Conservation (phyloP, 805 yeast genomes). For the Nadsonia fulvescens region DNA sequence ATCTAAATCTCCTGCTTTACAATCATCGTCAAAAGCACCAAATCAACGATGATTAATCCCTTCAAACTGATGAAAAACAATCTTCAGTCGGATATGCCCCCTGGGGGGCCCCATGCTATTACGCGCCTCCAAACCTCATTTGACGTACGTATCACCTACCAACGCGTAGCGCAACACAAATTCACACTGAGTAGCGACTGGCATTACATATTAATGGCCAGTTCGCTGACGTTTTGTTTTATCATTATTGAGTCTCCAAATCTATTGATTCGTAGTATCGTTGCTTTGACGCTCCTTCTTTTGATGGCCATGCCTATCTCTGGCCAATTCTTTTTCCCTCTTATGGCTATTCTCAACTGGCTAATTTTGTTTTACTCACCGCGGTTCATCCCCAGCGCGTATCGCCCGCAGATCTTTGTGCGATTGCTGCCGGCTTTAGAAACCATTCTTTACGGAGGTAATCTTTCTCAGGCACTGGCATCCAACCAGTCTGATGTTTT, state of each 20-base stretch:
- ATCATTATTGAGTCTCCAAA: slow-evolving; percentile 19
- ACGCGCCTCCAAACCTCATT: no score
- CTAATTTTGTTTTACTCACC: slow-evolving; percentile 64
- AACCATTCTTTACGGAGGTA: slow-evolving; percentile 81
- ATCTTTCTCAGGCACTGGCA: slow-evolving; percentile 68
- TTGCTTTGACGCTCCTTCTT: slow-evolving; percentile 25
- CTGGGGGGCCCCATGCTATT: no score
- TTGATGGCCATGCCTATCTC: slow-evolving; percentile 54
- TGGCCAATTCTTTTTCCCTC: slow-evolving; percentile 68
- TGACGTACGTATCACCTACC: no score
- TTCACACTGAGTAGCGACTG: slow-evolving; percentile 30
- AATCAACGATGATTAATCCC: no score
- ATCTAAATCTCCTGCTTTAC: no score
- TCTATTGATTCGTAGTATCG: slow-evolving; percentile 15
- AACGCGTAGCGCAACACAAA: no score
- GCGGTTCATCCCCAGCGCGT: slow-evolving; percentile 48
- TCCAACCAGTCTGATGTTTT: slow-evolving; percentile 43
- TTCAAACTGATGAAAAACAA: no score
- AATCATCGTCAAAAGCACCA: no score
- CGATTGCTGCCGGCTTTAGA: slow-evolving; percentile 82
- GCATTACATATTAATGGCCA: slow-evolving; percentile 32
- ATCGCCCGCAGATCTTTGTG: slow-evolving; percentile 81
- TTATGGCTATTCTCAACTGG: slow-evolving; percentile 76
- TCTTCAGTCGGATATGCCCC: no score
- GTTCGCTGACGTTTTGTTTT: slow-evolving; percentile 30